These are phyloP conservation scores for Harringtonia aguacate DNA, from an alignment of 2,329 filamentous ascomycete species.

Conservation along the genomic window DNA sequence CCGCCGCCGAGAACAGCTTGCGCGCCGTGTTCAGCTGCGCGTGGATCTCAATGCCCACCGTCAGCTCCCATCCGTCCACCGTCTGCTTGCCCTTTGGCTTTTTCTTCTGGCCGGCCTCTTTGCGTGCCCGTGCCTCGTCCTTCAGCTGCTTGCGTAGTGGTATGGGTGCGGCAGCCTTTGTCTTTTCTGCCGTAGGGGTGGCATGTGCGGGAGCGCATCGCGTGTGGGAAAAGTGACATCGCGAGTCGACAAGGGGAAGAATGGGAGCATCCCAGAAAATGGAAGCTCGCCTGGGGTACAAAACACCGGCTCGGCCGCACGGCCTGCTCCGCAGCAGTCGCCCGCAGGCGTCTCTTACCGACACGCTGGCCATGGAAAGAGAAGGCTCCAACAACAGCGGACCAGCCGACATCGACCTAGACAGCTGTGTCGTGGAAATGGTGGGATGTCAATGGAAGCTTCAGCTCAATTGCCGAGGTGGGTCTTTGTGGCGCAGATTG, in stretches of 20 bases:
- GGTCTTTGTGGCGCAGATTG: too few relatives aligned
- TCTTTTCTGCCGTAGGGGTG: too few relatives aligned
- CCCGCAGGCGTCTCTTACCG: background rate
- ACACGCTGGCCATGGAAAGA: slow-evolving; percentile 1
- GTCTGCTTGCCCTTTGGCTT: slow-evolving; percentile 37
- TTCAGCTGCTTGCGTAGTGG: slow-evolving; percentile 65
- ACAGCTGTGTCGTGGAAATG: slow-evolving; percentile 11
- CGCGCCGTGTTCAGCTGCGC: slow-evolving; percentile 81
- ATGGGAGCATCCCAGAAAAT: too few relatives aligned
- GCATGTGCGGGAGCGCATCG: background rate
- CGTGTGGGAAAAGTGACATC: background rate
- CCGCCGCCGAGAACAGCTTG: slow-evolving; percentile 79
- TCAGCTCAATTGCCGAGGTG: too few relatives aligned
- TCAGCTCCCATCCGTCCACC: slow-evolving; percentile 74
- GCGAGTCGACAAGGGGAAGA: too few relatives aligned
- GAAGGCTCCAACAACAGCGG: background rate
- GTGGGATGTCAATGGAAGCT: background rate
- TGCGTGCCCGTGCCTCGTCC: slow-evolving; percentile 48
- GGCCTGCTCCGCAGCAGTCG: background rate
- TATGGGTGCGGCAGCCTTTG: slow-evolving; percentile 14
- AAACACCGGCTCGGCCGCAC: background rate
- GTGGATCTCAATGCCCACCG: slow-evolving; percentile 94
- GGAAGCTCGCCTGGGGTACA: too few relatives aligned
- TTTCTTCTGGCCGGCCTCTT: slow-evolving; percentile 31
- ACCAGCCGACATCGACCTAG: background rate